Percentiles rank a stretch among this genome's conserved stretches.
Conservation (phyloP, 2,329 filamentous ascomycete genomes). For the Elsinoe batatas region DNA sequence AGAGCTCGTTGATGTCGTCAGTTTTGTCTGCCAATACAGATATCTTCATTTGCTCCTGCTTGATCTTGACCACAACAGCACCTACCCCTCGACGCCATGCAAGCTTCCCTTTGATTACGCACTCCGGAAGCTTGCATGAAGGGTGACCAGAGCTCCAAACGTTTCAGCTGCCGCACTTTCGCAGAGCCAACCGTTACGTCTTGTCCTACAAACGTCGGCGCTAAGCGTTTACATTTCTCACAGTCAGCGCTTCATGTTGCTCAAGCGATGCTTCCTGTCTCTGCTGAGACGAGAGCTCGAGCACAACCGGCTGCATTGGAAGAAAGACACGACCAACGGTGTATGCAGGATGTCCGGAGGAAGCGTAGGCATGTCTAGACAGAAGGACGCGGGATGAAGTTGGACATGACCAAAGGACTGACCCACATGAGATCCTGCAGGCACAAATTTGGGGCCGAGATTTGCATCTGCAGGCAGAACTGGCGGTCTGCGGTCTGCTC, state of each 20-base stretch:
- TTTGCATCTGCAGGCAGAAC: background rate
- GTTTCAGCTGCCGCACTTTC: constrained; percentile 2
- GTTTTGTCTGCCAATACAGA: too few relatives aligned
- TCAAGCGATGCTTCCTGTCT: constrained; percentile 13
- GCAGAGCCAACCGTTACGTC: constrained; percentile 1
- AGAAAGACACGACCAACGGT: background rate
- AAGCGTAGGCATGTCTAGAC: background rate
- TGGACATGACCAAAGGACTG: constrained; percentile 1
- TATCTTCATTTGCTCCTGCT: too few relatives aligned
- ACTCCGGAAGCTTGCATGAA: background rate
- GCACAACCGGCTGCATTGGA: background rate
- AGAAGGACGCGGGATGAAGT: constrained; percentile 1
- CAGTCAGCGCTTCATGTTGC: constrained; percentile 12
- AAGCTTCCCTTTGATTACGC: background rate
- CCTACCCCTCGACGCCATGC: background rate
- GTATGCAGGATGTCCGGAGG: background rate
- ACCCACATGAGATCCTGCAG: constrained; percentile 5
- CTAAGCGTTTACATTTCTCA: constrained; percentile 7
- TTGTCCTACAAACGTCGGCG: constrained; percentile 12
- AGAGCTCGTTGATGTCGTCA: too few relatives aligned
- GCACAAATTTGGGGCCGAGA: constrained; percentile 12
- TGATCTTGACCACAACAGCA: background rate
- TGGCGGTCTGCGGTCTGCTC: constrained; percentile 1
- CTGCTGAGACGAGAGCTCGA: constrained; percentile 12
- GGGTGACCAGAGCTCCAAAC: constrained; percentile 2